phyloP scores from a whole-genome alignment of 1,139 yeast species.

The Candida buenavistaensis region DNA sequence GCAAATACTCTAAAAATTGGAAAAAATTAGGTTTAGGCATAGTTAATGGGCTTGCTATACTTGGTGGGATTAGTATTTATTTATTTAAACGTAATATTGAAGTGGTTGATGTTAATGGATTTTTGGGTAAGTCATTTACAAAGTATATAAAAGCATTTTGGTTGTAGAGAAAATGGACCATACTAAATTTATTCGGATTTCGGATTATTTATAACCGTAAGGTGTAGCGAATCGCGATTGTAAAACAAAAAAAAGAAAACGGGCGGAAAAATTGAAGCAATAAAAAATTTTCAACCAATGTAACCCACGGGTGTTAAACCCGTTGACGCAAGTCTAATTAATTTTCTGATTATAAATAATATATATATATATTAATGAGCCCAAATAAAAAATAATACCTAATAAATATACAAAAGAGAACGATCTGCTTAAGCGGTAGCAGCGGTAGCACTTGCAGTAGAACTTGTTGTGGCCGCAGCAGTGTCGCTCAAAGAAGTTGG shows the following conservation, averaged over 20 bases:
- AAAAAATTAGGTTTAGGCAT: constrained; percentile 36
- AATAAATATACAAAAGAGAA: too few relatives aligned
- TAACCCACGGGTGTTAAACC: too few relatives aligned
- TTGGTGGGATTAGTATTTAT: constrained; percentile 27
- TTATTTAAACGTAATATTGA: constrained; percentile 19
- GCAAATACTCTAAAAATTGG: constrained; percentile 29
- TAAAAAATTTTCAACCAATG: too few relatives aligned
- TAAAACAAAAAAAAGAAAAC: too few relatives aligned
- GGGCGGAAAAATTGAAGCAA: too few relatives aligned
- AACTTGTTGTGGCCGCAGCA: constrained; percentile 6
- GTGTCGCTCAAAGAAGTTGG: constrained; percentile 15
- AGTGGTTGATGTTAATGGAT: constrained; percentile 23
- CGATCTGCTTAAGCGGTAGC: constrained; percentile 17
- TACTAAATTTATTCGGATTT: too few relatives aligned
- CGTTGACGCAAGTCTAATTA: too few relatives aligned
- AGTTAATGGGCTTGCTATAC: constrained; percentile 23
- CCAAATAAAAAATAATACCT: too few relatives aligned
- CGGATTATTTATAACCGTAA: neutral
- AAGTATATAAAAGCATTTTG: constrained; percentile 21
- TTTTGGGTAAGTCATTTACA: constrained; percentile 29
- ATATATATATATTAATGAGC: too few relatives aligned
- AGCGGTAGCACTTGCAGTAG: constrained; percentile 11
- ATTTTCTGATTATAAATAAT: too few relatives aligned
- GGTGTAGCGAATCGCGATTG: neutral
- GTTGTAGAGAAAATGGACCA: constrained; percentile 9